phyloP scores from a whole-genome alignment of 352 stramenopile species.

The Phytophthora sp. region DNA sequence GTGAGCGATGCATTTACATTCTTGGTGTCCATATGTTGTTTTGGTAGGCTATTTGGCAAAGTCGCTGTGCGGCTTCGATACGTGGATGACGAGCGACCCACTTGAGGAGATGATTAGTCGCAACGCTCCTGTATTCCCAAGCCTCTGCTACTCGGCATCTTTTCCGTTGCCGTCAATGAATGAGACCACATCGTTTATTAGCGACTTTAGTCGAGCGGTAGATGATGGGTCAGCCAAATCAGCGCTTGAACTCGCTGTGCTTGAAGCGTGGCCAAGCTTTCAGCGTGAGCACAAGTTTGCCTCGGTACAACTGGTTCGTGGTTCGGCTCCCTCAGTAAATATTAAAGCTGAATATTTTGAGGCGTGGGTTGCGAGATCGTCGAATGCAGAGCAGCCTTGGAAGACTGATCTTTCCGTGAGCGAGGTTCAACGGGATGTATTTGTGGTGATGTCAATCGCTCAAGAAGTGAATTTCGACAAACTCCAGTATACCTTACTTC shows the following conservation, averaged over 20 bases:
- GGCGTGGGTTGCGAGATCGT: conserved; percentile 11
- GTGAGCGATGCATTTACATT: background rate
- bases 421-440: background rate
- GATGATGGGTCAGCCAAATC: background rate
- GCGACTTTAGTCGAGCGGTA: background rate
- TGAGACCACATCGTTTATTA: conserved; percentile 15
- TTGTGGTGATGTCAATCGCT: conserved; percentile 23
- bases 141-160: conserved; percentile 43
- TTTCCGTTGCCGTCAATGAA: conserved; percentile 29
- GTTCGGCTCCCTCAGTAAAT: conserved; percentile 1
- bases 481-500: conserved; percentile 28
- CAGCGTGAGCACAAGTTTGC: conserved; percentile 7
- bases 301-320: conserved; percentile 16
- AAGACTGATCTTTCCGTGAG: conserved; percentile 1
- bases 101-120: conserved; percentile 11
- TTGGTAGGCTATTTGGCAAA: conserved; percentile 46
- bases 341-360: conserved; percentile 29
- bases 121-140: background rate
- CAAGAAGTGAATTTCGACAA: conserved; percentile 5
- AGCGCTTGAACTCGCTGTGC: background rate
- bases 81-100: conserved; percentile 30
- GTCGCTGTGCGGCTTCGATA: conserved; percentile 38
- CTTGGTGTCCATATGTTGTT: background rate
- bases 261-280: conserved; percentile 5
- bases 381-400: conserved; percentile 1